These are phyloP conservation scores for Zizania palustris DNA, from an alignment of 202 grass and related monocot species.

Conservation along the genomic window DNA sequence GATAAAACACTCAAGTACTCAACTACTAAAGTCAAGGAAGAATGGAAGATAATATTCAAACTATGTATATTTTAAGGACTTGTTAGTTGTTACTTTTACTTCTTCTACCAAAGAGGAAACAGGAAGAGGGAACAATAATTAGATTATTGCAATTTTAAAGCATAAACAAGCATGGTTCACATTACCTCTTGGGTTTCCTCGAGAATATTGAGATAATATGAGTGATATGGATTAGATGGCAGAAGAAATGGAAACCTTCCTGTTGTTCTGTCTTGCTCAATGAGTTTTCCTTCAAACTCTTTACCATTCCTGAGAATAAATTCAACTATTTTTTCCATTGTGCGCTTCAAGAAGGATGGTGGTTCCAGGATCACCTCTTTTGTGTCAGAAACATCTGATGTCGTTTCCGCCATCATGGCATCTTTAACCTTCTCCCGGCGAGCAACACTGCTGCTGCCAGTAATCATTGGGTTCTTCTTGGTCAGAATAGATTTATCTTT, in stretches of 20 bases:
- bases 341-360: constrained; percentile 73
- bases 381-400: constrained; percentile 46
- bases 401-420: neutral
- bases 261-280: constrained; percentile 79
- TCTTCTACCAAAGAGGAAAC: constrained; percentile 15
- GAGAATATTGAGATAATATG: constrained; percentile 81
- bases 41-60: neutral
- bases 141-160: constrained; percentile 32
- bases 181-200: constrained; percentile 77
- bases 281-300: constrained; percentile 84
- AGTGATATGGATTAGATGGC: constrained; percentile 77
- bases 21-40: neutral
- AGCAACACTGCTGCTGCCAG: constrained; percentile 35
- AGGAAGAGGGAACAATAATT: neutral
- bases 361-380: constrained; percentile 81
- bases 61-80: neutral
- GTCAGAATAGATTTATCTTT: constrained; percentile 59
- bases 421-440: constrained; percentile 51
- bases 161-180: constrained; percentile 32
- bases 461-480: constrained; percentile 65
- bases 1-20: neutral
- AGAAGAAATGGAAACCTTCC: constrained; percentile 91
- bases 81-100: neutral
- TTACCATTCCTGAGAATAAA: constrained; percentile 89
- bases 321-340: constrained; percentile 94